Conservation (phyloP, 2,329 filamentous ascomycete species). For the Pseudogymnoascus sp. region DNA sequence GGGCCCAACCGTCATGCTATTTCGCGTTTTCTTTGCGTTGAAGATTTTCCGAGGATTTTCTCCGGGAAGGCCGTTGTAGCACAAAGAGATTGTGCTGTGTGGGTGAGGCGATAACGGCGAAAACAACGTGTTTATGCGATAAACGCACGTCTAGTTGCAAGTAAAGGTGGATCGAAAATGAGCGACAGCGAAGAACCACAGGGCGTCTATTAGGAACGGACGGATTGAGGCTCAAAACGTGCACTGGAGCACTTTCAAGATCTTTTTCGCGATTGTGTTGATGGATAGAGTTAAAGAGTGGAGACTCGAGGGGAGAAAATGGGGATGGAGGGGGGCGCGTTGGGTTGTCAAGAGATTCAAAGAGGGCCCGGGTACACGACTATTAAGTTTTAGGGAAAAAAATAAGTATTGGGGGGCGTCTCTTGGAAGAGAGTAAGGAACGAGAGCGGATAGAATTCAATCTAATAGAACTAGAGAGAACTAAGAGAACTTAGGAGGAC, state of each 20-base stretch:
- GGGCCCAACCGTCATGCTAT: constrained; percentile 5
- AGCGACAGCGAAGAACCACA: constrained; percentile 8
- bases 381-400: neutral
- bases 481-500: neutral
- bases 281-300: constrained; percentile 9
- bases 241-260: constrained; percentile 6
- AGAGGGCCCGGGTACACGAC: constrained; percentile 4
- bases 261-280: constrained; percentile 9
- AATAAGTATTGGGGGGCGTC: neutral
- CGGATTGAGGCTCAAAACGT: constrained; percentile 2
- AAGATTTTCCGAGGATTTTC: constrained; percentile 10
- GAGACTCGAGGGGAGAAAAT: constrained; percentile 6
- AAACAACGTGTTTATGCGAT: constrained; percentile 9
- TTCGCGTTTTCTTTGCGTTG: constrained; percentile 7
- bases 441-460: neutral
- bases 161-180: constrained; percentile 5
- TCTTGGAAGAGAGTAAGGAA: neutral
- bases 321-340: constrained; percentile 2
- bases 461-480: constrained; percentile 4
- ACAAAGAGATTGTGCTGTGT: neutral
- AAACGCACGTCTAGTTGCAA: neutral
- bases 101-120: constrained; percentile 9
- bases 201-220: neutral
- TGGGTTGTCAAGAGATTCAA: constrained; percentile 7
- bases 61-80: neutral